These are phyloP conservation scores for Trapa bicornis DNA, from an alignment of 345 rosid species.

Conservation along the genomic window DNA sequence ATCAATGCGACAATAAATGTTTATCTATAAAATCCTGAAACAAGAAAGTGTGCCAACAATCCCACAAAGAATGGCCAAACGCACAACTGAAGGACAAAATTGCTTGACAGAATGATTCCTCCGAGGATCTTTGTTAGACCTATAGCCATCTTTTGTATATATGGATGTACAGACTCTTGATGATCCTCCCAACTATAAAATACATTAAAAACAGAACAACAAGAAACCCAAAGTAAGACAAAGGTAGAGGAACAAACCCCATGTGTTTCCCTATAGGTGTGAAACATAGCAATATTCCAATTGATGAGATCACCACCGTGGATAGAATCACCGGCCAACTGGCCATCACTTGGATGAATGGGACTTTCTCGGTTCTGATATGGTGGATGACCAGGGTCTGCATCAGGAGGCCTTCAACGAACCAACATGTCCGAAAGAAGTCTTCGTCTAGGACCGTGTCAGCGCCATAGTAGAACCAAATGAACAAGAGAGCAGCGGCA, in stretches of 20 bases:
- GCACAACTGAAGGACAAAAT: not conserved
- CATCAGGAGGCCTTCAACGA: conserved; percentile 55
- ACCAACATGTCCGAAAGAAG: conserved; percentile 48
- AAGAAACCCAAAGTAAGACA: conserved; percentile 43
- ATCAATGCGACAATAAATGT: not conserved
- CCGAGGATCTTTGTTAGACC: not conserved
- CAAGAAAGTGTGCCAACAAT: not conserved
- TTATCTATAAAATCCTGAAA: not conserved
- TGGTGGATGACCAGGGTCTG: conserved; percentile 52
- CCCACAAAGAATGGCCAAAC: not conserved
- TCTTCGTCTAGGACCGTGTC: not conserved
- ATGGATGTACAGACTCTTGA: conserved; percentile 44
- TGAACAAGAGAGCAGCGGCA: conserved; percentile 28
- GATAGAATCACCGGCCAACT: conserved; percentile 50
- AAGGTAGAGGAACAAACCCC: conserved; percentile 33
- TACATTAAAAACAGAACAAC: conserved; percentile 46
- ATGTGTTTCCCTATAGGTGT: conserved; percentile 27
- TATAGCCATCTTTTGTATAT: conserved; percentile 45
- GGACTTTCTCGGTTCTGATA: conserved; percentile 52
- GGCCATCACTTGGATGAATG: conserved; percentile 50
- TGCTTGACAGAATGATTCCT: not conserved
- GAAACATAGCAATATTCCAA: conserved; percentile 38
- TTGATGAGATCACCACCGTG: conserved; percentile 38
- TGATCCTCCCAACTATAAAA: conserved; percentile 44
- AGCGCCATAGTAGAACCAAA: conserved; percentile 24